Base-by-base conservation (phyloP, 1,284 basidiomycete genomes). In the Malassezia yamatoensis region DNA sequence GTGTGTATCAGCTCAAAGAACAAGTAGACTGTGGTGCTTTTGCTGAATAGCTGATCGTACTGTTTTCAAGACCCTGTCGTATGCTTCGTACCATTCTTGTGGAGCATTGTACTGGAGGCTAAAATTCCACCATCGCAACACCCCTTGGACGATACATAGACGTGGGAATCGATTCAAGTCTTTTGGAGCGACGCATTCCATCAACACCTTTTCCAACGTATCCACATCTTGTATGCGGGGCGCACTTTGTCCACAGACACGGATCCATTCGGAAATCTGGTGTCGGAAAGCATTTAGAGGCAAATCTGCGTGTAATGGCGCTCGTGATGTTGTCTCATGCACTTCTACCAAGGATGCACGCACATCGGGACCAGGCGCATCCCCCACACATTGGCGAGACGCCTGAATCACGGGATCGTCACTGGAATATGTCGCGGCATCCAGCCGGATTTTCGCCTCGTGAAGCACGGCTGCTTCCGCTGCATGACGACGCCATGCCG, bases 181-280 rank as follows among this genome's bases (percentile, higher is more conserved):
- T 29, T 29, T 29, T 7, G n/a, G 41, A 12, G n/a, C 11, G 32
- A 57, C 49, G 18, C 54, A 56, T 29, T 21, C 51, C 0, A 51
- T 40, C 3, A 63, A 40, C 33, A 55, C 44, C 5, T 20, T 42
- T 20, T 38, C 15, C 12, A 71, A 51, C 6, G 54, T 44, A 45
- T 55, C 51, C 1, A 71, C 64, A 41, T 71, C 68, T 12, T 62
- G 62, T 2, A 47, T 37, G 9, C 63, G 44, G 3, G 68, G 68
- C 24, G 2, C 61, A 12, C 54, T 51, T 9, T 18, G 21, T 3
- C 60, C 60, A 34, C 63, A 63, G 15, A 58, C 58, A 2, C 37
- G 18, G 3, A 63, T 53, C 68, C 68, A 70, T 24, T 56, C 57
- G 3, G 45, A n/a, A 11, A 67, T 49, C 29, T 62, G 51, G 33